Conservation (phyloP, 2,329 filamentous ascomycete genomes). For the Trichoderma sp. region DNA sequence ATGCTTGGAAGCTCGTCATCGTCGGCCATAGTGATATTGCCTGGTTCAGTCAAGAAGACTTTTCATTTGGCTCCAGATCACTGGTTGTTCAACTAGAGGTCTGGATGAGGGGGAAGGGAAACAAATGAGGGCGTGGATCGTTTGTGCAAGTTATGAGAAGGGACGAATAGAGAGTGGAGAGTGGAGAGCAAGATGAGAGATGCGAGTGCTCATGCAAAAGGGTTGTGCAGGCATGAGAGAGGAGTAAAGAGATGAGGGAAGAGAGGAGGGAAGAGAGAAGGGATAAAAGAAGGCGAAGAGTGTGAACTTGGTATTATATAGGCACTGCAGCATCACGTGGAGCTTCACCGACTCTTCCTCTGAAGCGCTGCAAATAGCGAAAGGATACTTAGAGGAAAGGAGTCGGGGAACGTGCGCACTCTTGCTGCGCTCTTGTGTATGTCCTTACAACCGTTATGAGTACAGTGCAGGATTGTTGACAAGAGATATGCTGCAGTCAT, state of each 20-base stretch:
- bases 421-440: background rate
- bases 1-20: conserved; percentile 11
- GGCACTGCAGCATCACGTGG: conserved; percentile 14
- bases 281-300: background rate
- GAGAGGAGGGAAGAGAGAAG: no score
- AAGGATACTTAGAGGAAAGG: background rate
- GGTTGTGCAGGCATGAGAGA: background rate
- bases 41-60: background rate
- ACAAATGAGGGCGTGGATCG: background rate
- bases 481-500: background rate
- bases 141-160: background rate
- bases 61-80: background rate
- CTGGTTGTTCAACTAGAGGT: background rate
- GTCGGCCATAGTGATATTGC: conserved; percentile 12
- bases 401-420: background rate
- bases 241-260: background rate
- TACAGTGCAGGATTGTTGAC: background rate
- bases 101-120: background rate
- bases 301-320: background rate
- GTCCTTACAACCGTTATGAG: background rate
- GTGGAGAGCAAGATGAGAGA: background rate
- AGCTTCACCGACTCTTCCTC: conserved; percentile 3
- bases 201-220: no score
- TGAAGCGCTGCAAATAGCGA: background rate
- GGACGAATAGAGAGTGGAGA: background rate